These are phyloP conservation scores for Termitomyces sp. DNA, from an alignment of 768 basidiomycete species.

Conservation along the genomic window DNA sequence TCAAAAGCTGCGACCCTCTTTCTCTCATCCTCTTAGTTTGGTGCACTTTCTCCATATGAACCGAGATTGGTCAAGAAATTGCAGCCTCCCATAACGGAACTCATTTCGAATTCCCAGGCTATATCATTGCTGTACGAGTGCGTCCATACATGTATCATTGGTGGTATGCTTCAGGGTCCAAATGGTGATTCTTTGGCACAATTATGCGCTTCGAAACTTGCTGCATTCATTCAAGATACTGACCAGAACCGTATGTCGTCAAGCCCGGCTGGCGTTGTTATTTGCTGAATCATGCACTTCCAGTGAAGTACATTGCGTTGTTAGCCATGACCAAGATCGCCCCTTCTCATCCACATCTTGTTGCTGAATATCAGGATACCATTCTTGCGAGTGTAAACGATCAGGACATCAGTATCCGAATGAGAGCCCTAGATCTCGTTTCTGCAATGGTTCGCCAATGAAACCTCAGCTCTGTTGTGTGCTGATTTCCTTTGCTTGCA, in stretches of 20 bases:
- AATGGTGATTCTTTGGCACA: slow-evolving; percentile 77
- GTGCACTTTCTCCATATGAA: slow-evolving; percentile 86
- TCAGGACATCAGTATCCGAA: slow-evolving; percentile 91
- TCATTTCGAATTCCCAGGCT: slow-evolving; percentile 93
- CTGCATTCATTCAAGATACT: slow-evolving; percentile 83
- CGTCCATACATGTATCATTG: slow-evolving; percentile 96
- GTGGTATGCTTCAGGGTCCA: slow-evolving; percentile 85
- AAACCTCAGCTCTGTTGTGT: not conserved
- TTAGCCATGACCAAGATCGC: slow-evolving; percentile 96
- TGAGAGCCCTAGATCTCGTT: slow-evolving; percentile 91
- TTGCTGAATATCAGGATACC: slow-evolving; percentile 88
- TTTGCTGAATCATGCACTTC: slow-evolving; percentile 5
- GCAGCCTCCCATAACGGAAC: slow-evolving; percentile 87
- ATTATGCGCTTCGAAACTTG: slow-evolving; percentile 90
- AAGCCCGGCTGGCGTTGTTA: not conserved
- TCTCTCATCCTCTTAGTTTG: slow-evolving; percentile 57
- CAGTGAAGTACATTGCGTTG: slow-evolving; percentile 97
- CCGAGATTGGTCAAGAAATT: slow-evolving; percentile 93
- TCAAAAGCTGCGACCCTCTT: not conserved
- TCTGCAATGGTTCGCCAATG: slow-evolving; percentile 74
- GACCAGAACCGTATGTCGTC: slow-evolving; percentile 87
- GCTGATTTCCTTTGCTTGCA: slow-evolving; percentile 21
- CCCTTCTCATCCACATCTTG: slow-evolving; percentile 82
- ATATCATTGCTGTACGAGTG: slow-evolving; percentile 97
- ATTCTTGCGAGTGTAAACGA: slow-evolving; percentile 89